These are phyloP conservation scores for Colletotrichum sp. DNA, from an alignment of 2,329 filamentous ascomycete genomes.

Conservation along the genomic window DNA sequence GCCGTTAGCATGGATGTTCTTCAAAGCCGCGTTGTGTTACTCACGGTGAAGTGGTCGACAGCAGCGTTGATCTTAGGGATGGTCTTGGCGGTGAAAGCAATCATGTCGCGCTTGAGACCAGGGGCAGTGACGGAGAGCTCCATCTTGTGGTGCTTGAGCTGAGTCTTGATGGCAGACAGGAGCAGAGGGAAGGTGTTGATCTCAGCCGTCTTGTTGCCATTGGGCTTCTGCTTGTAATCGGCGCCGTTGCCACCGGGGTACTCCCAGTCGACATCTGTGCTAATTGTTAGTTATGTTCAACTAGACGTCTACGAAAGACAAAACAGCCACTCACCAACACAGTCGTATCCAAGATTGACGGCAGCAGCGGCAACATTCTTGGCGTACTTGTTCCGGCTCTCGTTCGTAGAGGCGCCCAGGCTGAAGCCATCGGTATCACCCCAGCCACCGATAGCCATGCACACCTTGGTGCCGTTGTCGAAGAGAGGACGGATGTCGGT, in stretches of 20 bases:
- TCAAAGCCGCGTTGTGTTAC: accelerated
- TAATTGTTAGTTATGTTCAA: neutral
- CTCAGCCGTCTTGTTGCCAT: conserved; percentile 62
- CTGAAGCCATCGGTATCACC: conserved; percentile 65
- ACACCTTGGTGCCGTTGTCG: conserved; percentile 57
- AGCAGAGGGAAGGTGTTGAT: conserved; percentile 67
- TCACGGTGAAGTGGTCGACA: conserved; percentile 68
- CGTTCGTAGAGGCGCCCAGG: conserved; percentile 49
- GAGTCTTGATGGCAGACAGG: conserved; percentile 60
- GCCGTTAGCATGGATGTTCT: neutral
- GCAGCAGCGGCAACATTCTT: conserved; percentile 62
- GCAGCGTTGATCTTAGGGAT: conserved; percentile 63
- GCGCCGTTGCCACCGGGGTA: conserved; percentile 68
- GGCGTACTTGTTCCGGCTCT: conserved; percentile 57
- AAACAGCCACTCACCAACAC: conserved; percentile 49
- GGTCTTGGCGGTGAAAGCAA: conserved; percentile 63
- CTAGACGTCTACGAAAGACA: neutral
- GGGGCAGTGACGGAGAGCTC: conserved; percentile 72
- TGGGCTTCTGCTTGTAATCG: conserved; percentile 69
- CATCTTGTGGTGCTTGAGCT: conserved; percentile 57
- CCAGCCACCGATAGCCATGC: conserved; percentile 72
- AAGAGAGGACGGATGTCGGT: conserved; percentile 58
- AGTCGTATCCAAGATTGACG: conserved; percentile 62
- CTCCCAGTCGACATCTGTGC: conserved; percentile 70
- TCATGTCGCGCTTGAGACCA: conserved; percentile 67